Conservation (phyloP, 768 basidiomycete species). For the Calocybe cyanea region DNA sequence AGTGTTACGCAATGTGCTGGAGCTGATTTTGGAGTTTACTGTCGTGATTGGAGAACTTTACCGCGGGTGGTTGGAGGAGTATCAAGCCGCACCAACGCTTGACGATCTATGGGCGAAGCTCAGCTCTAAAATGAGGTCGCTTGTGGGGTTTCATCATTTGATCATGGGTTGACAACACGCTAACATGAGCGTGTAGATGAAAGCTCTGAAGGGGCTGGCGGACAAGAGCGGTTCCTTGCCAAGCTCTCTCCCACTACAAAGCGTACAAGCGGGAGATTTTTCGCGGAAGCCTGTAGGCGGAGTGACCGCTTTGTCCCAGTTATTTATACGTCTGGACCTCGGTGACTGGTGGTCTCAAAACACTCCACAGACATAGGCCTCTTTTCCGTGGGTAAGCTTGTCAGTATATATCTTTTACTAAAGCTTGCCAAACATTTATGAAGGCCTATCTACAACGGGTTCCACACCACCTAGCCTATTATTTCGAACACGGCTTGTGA, state of each 20-base stretch:
- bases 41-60: conserved; percentile 60
- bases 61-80: conserved; percentile 53
- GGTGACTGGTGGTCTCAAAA: conserved; percentile 53
- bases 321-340: conserved; percentile 50
- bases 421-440: background rate
- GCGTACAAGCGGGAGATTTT: conserved; percentile 20
- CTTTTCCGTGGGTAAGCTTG: no score
- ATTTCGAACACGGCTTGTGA: background rate
- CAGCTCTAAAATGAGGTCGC: conserved; percentile 45
- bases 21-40: conserved; percentile 64
- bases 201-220: conserved; percentile 48
- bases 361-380: background rate
- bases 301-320: conserved; percentile 48
- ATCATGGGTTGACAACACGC: background rate
- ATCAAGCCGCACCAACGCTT: conserved; percentile 55
- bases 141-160: conserved; percentile 42
- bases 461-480: conserved; percentile 31
- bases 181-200: conserved; percentile 36
- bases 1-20: conserved; percentile 57
- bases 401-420: no score
- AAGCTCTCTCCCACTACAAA: conserved; percentile 19
- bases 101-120: conserved; percentile 54
- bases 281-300: conserved; percentile 42
- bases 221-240: conserved; percentile 42
- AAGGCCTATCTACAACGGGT: conserved; percentile 15